These are phyloP conservation scores for Magnolia sinica DNA, from an alignment of 164 flowering plant species.

Conservation along the genomic window DNA sequence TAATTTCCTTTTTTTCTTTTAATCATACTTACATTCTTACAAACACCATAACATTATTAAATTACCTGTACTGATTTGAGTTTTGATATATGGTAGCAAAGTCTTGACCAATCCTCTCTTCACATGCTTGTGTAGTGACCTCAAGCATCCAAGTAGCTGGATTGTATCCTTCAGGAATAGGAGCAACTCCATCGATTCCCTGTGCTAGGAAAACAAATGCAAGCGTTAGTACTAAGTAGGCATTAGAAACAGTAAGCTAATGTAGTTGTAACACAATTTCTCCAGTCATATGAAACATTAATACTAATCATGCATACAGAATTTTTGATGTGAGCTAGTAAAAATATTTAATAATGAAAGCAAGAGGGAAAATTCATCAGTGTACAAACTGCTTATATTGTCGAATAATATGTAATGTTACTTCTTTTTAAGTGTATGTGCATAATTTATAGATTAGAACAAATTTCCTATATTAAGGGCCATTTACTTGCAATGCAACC, in stretches of 20 bases:
- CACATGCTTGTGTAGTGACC: constrained; percentile 67
- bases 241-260: no score
- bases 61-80: constrained; percentile 69
- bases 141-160: constrained; percentile 99
- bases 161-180: constrained; percentile 65
- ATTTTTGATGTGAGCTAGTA: neutral
- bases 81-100: constrained; percentile 58
- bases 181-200: constrained; percentile 57
- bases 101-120: constrained; percentile 35
- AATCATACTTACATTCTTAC: neutral
- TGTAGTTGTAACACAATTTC: no score
- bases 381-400: neutral
- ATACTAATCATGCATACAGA: neutral
- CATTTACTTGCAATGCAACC: no score
- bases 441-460: no score
- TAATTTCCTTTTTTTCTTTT: no score
- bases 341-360: neutral
- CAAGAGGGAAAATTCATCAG: neutral
- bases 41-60: neutral
- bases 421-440: no score
- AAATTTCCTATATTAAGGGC: no score
- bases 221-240: neutral
- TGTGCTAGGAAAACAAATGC: constrained; percentile 17
- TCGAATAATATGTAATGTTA: no score
- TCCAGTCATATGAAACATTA: no score